Conservation (phyloP, 306 rosid genomes). For the Sphenostylis stenocarpa region DNA sequence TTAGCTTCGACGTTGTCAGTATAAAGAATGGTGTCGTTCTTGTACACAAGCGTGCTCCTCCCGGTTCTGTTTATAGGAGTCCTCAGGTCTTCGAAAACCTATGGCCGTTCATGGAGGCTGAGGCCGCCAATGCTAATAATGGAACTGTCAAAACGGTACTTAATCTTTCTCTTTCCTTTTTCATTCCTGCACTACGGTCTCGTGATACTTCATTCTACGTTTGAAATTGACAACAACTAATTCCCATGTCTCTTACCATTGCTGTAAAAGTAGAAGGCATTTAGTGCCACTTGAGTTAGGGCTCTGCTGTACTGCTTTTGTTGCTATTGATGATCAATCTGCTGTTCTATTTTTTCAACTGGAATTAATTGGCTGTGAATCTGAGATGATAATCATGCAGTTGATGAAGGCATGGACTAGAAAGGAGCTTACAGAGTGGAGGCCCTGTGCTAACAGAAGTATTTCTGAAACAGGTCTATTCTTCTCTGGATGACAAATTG, state of each 20-base stretch:
- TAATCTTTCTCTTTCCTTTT: background rate
- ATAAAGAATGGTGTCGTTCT: constrained; percentile 62
- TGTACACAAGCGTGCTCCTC: constrained; percentile 61
- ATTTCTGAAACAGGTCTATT: constrained; percentile 53
- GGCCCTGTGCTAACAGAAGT: constrained; percentile 63
- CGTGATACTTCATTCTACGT: background rate
- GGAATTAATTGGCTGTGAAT: constrained; percentile 16
- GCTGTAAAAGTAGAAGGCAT: too few relatives aligned
- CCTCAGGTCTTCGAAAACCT: constrained; percentile 80
- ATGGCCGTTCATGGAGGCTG: constrained; percentile 78
- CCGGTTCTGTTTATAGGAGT: constrained; percentile 76
- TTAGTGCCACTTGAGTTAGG: too few relatives aligned
- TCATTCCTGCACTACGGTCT: background rate
- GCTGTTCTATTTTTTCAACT: background rate
- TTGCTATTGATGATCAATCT: background rate
- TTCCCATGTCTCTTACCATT: background rate
- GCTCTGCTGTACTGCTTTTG: too few relatives aligned
- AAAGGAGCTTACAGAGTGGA: constrained; percentile 61
- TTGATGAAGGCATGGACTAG: constrained; percentile 70
- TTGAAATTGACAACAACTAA: background rate
- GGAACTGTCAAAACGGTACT: constrained; percentile 61
- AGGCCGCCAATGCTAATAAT: constrained; percentile 38
- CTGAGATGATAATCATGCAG: constrained; percentile 52
- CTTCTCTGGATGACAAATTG: constrained; percentile 2
- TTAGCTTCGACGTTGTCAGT: constrained; percentile 69